phyloP scores from a whole-genome alignment of 176 grass and related monocot genomes.

The Cymbopogon citratus region DNA sequence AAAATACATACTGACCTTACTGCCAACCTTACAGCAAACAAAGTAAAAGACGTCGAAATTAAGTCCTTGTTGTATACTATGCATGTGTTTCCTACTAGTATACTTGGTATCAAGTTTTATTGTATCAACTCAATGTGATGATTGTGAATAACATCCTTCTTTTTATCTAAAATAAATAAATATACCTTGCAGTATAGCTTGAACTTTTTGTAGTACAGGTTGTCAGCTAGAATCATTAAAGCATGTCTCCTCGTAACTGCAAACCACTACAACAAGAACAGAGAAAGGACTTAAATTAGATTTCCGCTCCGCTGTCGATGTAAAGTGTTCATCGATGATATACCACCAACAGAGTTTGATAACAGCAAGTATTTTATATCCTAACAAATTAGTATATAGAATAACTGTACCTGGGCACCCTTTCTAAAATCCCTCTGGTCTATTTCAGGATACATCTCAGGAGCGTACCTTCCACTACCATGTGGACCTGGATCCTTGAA shows the following conservation, averaged over 20 bases:
- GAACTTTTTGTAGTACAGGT: constrained; percentile 94
- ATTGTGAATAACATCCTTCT: too few relatives aligned
- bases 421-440: constrained; percentile 86
- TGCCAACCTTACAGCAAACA: background rate
- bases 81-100: background rate
- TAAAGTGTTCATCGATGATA: constrained; percentile 6
- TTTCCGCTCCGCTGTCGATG: background rate
- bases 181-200: constrained; percentile 98
- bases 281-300: constrained; percentile 20
- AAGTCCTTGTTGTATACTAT: background rate
- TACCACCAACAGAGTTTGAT: constrained; percentile 5
- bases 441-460: constrained; percentile 79
- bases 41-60: background rate
- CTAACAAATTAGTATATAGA: constrained; percentile 12
- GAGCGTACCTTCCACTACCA: constrained; percentile 84
- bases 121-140: too few relatives aligned
- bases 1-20: background rate
- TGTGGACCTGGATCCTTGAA: constrained; percentile 97
- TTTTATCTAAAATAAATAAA: background rate
- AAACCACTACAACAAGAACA: constrained; percentile 80
- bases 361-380: background rate
- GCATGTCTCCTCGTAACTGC: constrained; percentile 86
- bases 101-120: background rate
- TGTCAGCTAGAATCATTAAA: constrained; percentile 87
- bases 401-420: constrained; percentile 78